Percentiles rank a stretch among this genome's conserved stretches.
These are phyloP conservation scores for Aspergillus carlsbadensis DNA, from an alignment of 495 filamentous ascomycete genomes.

Conservation along the genomic window DNA sequence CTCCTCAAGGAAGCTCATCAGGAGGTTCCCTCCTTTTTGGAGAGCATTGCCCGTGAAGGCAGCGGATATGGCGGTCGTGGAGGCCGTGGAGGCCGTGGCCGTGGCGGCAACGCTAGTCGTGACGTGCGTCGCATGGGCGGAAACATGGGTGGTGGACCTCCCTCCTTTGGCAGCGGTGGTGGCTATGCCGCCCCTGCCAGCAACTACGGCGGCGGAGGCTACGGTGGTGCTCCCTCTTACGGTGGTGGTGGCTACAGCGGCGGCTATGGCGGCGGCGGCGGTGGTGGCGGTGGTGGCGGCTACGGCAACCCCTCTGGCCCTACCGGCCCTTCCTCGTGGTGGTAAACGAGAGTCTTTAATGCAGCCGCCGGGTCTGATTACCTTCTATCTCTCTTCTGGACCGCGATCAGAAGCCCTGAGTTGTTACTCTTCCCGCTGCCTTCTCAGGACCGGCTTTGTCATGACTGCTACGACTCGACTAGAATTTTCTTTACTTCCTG, in stretches of 20 bases:
- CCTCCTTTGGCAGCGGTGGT: constrained; percentile 30
- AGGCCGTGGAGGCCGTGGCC: constrained; percentile 67
- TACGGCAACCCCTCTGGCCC: constrained; percentile 86
- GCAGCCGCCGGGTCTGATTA: constrained; percentile 48
- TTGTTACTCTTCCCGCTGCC: constrained; percentile 40
- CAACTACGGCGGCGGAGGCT: constrained; percentile 44
- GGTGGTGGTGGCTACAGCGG: constrained; percentile 54
- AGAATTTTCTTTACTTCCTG: constrained; percentile 20
- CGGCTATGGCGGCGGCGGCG: constrained; percentile 11
- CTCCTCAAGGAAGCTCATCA: constrained; percentile 98
- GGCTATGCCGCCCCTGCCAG: constrained; percentile 25
- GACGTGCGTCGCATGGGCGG: constrained; percentile 74
- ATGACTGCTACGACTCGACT: constrained; percentile 48
- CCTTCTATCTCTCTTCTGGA: constrained; percentile 36
- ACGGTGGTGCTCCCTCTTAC: constrained; percentile 44
- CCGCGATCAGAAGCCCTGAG: constrained; percentile 51
- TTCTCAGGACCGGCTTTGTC: constrained; percentile 52
- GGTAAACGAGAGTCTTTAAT: constrained; percentile 66
- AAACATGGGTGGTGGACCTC: constrained; percentile 39
- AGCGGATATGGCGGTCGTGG: constrained; percentile 74
- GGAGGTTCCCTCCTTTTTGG: constrained; percentile 88
- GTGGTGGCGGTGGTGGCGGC: constrained; percentile 49
- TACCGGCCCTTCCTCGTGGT: constrained; percentile 87
- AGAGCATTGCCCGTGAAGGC: constrained; percentile 93
- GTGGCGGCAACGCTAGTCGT: constrained; percentile 66